Evolutionary conservation across 1,284 basidiomycete genomes (phyloP), one percentile per base, ranked within the genome.

Genomic region (Filobasidium uniguttulatum): DNA sequence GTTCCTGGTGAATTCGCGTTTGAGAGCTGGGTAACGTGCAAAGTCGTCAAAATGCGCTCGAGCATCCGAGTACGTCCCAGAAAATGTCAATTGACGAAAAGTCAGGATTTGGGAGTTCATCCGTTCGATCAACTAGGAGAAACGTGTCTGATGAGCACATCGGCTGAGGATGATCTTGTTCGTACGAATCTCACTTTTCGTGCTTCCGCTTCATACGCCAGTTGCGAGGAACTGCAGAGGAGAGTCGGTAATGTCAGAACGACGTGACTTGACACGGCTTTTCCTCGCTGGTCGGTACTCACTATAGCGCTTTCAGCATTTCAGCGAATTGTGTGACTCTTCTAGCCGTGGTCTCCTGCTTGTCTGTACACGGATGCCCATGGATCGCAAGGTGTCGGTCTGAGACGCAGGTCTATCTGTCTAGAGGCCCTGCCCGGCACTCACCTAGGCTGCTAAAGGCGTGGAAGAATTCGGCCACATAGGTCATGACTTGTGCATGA

Each of bases 241-340:
- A 33, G 12, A 36, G 10, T 19, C 33, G 9, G 46, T 76, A 40
- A n/a, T n/a, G 62, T 86, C 83, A 49, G 77, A 19, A 46, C 76
- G 75, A 8, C 29, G 15, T 15, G 12, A 19, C 40, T 26, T 4
- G 22, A 9, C 22, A 25, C 10, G 4, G 20, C 22, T 14, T 5
- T 15, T 15, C 3, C 10, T 44, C 8, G 43, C 23, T 28, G n/a
- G 14, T 35, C 6, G 33, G 23, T 30, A 57, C 64, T 53, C 40
- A 64, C 71, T 69, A 71, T 20, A 73, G 63, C 35, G 68, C 64
- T 48, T 86, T 85, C 83, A 96, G 89, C 54, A 94, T 78, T 57
- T 96, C 88, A 1, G 88, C 89, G 62, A 97, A 97, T 63, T 93
- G 93, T 63, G 90, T 88, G 0, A 98, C 85, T 14, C 93, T 78